These are phyloP conservation scores for Leucaena leucocephala DNA, from an alignment of 306 rosid genomes.

Conservation along the genomic window DNA sequence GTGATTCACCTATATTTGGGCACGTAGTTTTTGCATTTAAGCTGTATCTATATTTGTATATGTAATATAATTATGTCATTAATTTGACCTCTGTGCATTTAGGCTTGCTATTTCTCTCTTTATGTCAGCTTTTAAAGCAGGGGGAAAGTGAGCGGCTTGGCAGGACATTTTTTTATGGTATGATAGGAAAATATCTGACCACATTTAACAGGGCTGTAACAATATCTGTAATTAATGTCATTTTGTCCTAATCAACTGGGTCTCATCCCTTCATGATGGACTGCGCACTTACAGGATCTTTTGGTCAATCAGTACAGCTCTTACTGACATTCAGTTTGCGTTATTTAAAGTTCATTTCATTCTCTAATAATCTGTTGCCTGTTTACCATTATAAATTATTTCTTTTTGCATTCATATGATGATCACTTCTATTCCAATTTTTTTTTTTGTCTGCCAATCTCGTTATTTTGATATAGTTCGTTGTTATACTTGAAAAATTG, in stretches of 20 bases:
- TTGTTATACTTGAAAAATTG: neutral
- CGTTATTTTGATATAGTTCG: neutral
- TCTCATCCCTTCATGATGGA: neutral
- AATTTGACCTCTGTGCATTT: conserved; percentile 79
- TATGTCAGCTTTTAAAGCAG: conserved; percentile 85
- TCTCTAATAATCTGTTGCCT: neutral
- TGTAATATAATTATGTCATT: conserved; percentile 45
- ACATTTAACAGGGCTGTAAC: conserved; percentile 70
- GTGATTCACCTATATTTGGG: conserved; percentile 27
- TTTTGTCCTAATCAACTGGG: neutral
- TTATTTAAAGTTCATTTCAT: neutral
- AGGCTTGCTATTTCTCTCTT: conserved; percentile 78
- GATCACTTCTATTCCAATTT: neutral
- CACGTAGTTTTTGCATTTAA: conserved; percentile 9
- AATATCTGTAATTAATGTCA: conserved; percentile 18
- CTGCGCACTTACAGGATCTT: neutral
- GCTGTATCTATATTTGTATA: conserved; percentile 33
- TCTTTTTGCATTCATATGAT: conserved; percentile 13
- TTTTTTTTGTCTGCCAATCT: conserved; percentile 4
- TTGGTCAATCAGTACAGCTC: neutral
- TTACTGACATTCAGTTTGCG: neutral
- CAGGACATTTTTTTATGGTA: conserved; percentile 83
- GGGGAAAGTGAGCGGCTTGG: conserved; percentile 95
- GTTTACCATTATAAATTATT: conserved; percentile 19
- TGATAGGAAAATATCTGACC: conserved; percentile 80